Evolutionary conservation across 2,329 filamentous ascomycete species (phyloP), one percentile per base, ranked within the genome.

Genomic region (Aspergillus ibericus): DNA sequence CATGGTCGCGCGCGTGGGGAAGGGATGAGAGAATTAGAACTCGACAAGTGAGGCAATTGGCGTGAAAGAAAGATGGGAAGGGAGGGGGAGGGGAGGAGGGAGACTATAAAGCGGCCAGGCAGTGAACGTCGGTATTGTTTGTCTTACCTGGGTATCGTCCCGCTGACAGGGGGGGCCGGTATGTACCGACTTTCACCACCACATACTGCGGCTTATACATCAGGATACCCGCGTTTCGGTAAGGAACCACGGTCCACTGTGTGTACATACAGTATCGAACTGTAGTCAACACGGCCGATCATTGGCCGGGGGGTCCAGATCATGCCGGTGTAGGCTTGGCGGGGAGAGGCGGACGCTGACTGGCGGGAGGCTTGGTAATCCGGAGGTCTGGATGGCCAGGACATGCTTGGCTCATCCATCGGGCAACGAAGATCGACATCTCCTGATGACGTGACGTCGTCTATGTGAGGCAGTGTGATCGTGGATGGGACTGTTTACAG

Each of bases 1-100:
- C 72, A 75, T 74, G 44, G 20, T 60, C 47, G 54, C 35, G 34
- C 16, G 29, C n/a, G 49, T 20, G 27, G 16, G n/a, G 12, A 38
- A n/a, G 49, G 16, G n/a, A 42, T 16, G 44, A n/a, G 25, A 32
- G 10, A 32, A 16, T 8, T 42, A 13, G n/a, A 53, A 53, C 20
- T 42, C 10, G 10, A 10, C 12, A 32, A 12, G 8, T 42, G 35
- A 44, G 36, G 25, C 25, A 34, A 53, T 44, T 32, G 40, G 25
- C 6, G n/a, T 18, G 25, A 27, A n/a, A 16, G 25, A 42, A 12
- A 40, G 20, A 42, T 13, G 8, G 22, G 18, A 29, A 15, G 18
- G 48, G 1, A 20, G 32, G 48, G 44, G 25, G n/a, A n/a, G 25
- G 44, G 44, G n/a, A n/a, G 13, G 22, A 8, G 13, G n/a, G 44